Base-by-base conservation (phyloP, 116 monocot species). In the Dioscorea cayenensis region DNA sequence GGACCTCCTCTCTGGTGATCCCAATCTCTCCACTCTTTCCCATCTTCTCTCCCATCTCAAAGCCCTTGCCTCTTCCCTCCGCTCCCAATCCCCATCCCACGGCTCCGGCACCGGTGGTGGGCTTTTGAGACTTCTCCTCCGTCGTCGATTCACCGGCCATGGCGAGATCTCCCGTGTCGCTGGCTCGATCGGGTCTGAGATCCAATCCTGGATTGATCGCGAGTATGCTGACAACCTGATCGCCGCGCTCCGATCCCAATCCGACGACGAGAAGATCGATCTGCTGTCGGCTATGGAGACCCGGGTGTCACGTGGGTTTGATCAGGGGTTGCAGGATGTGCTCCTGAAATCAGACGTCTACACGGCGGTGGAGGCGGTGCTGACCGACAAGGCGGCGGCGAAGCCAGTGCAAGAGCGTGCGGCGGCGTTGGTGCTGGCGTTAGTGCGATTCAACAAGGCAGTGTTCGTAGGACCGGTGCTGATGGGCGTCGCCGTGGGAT, bases 121-220 rank as follows among this genome's bases (percentile, higher is more conserved):
- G 4, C n/a, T 38, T 0, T 5, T 49, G 19, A 19, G 65, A 8
- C n/a, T 23, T 2, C 38, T 62, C 51, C 64, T 63, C 71, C 66
- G 68, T 48, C 65, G 73, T 32, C 72, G 73, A 2, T 60, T 66
- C 63, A 73, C 69, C 37, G 16, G 52, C 14, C 19, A 60, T 32
- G 32, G 9, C 6, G 77, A 78, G 78, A 80, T 92, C 75, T 78
- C 86, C 55, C 78, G 72, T 28, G 76, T 83, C 7, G 92, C 92
- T 6, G 80, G 80, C 16, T 85, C 84, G 27, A 86, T 92, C 78
- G 84, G 77, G 13, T 65, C 74, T 29, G 89, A 92, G 78, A 79
- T 92, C 64, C 84, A 89, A 78, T 78, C 80, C 37, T 92, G 92
- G 92, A 82, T 89, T 70, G 89, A 92, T 72, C 79, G 89, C 32